A percentile compares a stretch with the other conserved stretches of the same genome.
phyloP scores from a whole-genome alignment of 148 eudicot genomes.

The Camellia granthamiana region DNA sequence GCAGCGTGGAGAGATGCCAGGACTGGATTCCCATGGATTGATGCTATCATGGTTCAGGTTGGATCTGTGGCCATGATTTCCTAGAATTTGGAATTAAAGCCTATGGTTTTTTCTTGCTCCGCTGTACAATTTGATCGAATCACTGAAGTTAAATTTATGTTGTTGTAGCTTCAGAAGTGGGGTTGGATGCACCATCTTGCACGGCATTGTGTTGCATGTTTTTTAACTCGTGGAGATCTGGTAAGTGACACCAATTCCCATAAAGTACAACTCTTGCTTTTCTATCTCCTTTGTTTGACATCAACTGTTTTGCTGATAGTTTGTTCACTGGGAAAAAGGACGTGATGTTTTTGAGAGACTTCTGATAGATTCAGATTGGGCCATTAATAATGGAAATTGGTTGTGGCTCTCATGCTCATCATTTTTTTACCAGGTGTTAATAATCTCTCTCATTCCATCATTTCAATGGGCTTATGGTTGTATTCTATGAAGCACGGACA shows the following conservation, averaged over 20 bases:
- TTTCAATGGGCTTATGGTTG: not conserved
- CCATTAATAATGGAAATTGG: constrained; percentile 93
- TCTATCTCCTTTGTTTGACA: constrained; percentile 10
- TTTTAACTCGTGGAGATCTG: constrained; percentile 92
- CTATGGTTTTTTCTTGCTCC: not conserved
- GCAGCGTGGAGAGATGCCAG: constrained; percentile 94
- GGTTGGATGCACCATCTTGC: constrained; percentile 99
- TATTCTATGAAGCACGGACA: too few relatives aligned
- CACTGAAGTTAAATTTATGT: not conserved
- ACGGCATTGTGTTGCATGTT: constrained; percentile 91
- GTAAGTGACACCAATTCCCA: constrained; percentile 27
- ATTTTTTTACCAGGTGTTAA: constrained; percentile 78
- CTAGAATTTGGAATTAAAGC: not conserved
- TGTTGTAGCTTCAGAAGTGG: constrained; percentile 74
- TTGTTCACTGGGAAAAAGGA: constrained; percentile 93
- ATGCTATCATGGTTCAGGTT: constrained; percentile 94
- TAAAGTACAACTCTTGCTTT: not conserved
- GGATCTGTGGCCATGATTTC: constrained; percentile 14
- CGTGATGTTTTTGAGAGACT: constrained; percentile 93
- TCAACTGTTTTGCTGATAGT: constrained; percentile 37
- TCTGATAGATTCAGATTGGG: constrained; percentile 88
- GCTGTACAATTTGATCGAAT: not conserved
- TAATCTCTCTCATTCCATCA: constrained; percentile 1
- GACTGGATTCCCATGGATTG: constrained; percentile 98
- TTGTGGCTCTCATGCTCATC: constrained; percentile 95